Evolutionary conservation across 495 filamentous ascomycete species (phyloP), one percentile per base, ranked within the genome.

Genomic region (Apiosordaria backusii): DNA sequence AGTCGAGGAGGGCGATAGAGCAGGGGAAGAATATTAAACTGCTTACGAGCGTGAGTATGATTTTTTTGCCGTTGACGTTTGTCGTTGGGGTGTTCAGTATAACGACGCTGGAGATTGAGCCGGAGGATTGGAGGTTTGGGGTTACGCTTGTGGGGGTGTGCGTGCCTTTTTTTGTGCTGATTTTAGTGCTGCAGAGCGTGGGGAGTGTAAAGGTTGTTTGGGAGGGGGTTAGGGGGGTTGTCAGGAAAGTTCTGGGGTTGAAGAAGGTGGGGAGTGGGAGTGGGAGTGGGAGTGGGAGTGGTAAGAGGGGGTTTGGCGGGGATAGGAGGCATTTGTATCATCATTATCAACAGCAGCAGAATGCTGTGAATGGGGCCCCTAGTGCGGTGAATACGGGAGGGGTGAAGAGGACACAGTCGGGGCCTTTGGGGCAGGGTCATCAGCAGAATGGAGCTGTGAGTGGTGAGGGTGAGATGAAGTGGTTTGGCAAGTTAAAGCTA

Each of bases 31-130:
- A 77, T 64, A 80, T 81, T 67, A 74, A 76, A 61, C 74, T 75
- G 18, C 66, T 81, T 64, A 80, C 79, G 7, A 68, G 73, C 54
- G 71, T 81, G 21, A 76, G 75, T 2, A 78, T 80, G 68, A 62
- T 81, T 19, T 80, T 81, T 67, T 65, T 81, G 52, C 79, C 78
- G 10, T 57, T 80, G 52, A 77, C 79, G 0, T 80, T 79, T 66
- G 75, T 80, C 10, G 72, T 76, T 55, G 74, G 58, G 35, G 71
- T 78, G 65, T 76, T 78, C 21, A 75, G 76, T 57, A 79, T 80
- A 24, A 74, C 74, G 1, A 70, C 70, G 10, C 58, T 77, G 22
- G 58, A 66, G 18, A 71, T 76, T 60, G n/a, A 54, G 13, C 60
- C 65, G 2, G 40, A 64, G 1, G 72, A 77, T 66, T 76, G 74